Evolutionary conservation across 1,284 basidiomycete genomes (phyloP).

Genomic region (Gomphus bonarii): DNA sequence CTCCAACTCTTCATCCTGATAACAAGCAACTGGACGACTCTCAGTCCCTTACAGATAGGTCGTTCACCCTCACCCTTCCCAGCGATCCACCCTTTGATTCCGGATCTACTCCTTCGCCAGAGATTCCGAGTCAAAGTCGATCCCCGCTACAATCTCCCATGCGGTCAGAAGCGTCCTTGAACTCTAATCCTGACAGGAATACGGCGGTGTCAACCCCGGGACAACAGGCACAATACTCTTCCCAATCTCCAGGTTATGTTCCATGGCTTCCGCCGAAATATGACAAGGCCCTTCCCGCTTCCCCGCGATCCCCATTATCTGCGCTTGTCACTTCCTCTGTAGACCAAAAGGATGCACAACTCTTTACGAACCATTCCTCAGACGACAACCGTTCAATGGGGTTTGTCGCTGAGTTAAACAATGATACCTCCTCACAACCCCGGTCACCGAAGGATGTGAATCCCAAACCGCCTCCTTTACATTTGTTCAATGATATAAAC

Average conservation of each 20-base stretch:
- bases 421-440: not conserved
- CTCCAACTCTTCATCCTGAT: not conserved
- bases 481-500: not conserved
- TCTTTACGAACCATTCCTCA: not conserved
- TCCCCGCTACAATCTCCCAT: not conserved
- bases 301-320: not conserved
- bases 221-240: not conserved
- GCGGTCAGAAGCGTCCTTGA: slow-evolving; percentile 3
- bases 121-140: not conserved
- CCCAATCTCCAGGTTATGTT: not conserved
- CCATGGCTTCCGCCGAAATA: not conserved
- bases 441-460: not conserved
- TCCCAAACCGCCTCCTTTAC: not conserved
- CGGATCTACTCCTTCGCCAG: not conserved
- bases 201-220: not conserved
- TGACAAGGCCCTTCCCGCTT: slow-evolving; percentile 9
- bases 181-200: not conserved
- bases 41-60: not conserved
- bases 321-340: not conserved
- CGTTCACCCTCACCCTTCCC: not conserved
- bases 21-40: not conserved
- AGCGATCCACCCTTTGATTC: not conserved
- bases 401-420: not conserved
- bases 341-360: not conserved
- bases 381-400: not conserved